Evolutionary conservation across 2,329 filamentous ascomycete genomes (phyloP).

Genomic region (Ustilaginoidea virens): DNA sequence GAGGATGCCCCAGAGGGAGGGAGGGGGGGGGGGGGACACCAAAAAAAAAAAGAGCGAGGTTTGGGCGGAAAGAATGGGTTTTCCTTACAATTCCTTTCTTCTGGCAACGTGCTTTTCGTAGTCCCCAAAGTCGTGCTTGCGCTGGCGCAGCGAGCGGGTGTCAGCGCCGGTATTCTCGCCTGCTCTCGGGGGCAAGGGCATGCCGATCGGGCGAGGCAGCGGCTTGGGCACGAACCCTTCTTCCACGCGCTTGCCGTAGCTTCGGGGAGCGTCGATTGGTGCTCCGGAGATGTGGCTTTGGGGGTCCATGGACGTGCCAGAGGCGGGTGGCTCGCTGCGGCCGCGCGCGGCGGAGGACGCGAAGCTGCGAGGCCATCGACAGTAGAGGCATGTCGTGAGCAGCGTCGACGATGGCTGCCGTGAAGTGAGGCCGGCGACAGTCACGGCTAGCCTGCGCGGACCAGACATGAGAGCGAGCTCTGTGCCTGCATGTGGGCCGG

Average conservation of each 20-base stretch:
- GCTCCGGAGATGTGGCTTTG: slow-evolving; percentile 25
- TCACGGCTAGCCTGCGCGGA: slow-evolving; percentile 16
- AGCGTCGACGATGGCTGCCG: background rate
- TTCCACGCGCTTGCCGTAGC: slow-evolving; percentile 39
- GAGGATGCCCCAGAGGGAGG: no score
- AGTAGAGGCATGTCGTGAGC: slow-evolving; percentile 27
- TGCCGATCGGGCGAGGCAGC: slow-evolving; percentile 64
- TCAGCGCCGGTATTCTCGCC: slow-evolving; percentile 78
- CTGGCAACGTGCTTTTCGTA: slow-evolving; percentile 71
- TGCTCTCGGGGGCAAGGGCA: slow-evolving; percentile 52
- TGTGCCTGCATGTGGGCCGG: no score
- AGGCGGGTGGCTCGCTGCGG: slow-evolving; percentile 17
- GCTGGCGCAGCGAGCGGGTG: slow-evolving; percentile 47
- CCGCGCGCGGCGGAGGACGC: slow-evolving; percentile 23
- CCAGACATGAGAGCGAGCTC: slow-evolving; percentile 16
- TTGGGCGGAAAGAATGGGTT: no score
- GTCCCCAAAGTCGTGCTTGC: slow-evolving; percentile 65
- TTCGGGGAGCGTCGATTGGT: slow-evolving; percentile 41
- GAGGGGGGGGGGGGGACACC: no score
- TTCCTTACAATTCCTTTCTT: slow-evolving; percentile 57
- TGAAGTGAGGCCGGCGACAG: slow-evolving; percentile 12
- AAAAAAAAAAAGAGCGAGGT: slow-evolving; percentile 6
- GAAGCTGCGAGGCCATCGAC: slow-evolving; percentile 35
- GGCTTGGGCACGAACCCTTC: slow-evolving; percentile 41
- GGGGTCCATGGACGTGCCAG: slow-evolving; percentile 21